Base-by-base conservation (phyloP, 257 asterid genomes). In the Voacanga thouarsii region DNA sequence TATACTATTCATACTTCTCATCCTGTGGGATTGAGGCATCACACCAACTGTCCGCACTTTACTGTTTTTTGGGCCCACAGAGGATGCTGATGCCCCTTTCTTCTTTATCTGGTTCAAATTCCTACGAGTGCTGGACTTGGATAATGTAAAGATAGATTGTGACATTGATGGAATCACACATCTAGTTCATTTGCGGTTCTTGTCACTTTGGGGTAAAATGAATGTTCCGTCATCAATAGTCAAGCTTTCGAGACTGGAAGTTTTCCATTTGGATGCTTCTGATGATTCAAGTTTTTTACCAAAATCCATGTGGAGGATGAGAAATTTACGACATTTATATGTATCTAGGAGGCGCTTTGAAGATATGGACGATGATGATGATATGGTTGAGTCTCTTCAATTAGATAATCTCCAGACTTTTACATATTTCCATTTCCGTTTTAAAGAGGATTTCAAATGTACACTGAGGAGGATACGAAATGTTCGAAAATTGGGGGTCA, bases 381-480 rank as follows among this genome's bases (percentile, higher is more conserved):
- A 44, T 21, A 26, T 0, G 0, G 66, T 7, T 12, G 19, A 39
- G 24, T 56, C 56, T 21, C 28, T 72, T 28, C 44, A 63, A 33
- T 64, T 76, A 6, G 33, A 28, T 23, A 53, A 76, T 23, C n/a
- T 55, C 12, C 70, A 68, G 23, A 68, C 57, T 65, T 60, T 77
- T 9, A 53, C 75, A 67, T 21, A 19, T 10, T 1, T 10, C 10
- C 6, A 30, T 12, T 12, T 69, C 9, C 1, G 0, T 26, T 21
- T 59, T 19, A 24, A 30, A 7, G 16, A 19, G 9, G n/a, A 18
- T 1, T 14, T 70, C 23, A 10, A 44, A 18, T 44, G 75, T 57
- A 21, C 3, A 28, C 14, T 1, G n/a, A 26, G 21, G 72, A 51
- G 47, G 59, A 67, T 68, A 4, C 81, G 77, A 2, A 71, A 56